A percentile compares a stretch with the other conserved stretches of the same genome.
phyloP scores from a whole-genome alignment of 2,329 filamentous ascomycete species.

The Ophiostoma novo-ulmi region DNA sequence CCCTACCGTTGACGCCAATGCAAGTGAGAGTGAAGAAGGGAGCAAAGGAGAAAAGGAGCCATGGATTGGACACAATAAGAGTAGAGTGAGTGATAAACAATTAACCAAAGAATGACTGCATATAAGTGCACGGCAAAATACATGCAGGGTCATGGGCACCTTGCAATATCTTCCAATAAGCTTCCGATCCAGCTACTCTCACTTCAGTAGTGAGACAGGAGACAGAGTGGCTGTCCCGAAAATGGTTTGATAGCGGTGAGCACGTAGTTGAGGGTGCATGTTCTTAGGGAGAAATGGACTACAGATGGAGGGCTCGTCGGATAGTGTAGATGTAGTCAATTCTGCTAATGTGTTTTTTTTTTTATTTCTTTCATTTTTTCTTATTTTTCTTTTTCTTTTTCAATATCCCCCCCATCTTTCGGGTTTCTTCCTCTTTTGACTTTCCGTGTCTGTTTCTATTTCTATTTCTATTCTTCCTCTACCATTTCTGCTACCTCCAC shows the following conservation, averaged over 20 bases:
- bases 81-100: neutral
- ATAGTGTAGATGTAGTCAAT: neutral
- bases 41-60: neutral
- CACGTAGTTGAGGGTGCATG: neutral
- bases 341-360: neutral
- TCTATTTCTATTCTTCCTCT: neutral
- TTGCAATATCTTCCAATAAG: neutral
- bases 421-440: too few species aligned
- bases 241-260: neutral
- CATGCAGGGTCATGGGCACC: slow-evolving; percentile 4
- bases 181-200: neutral
- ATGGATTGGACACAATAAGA: neutral
- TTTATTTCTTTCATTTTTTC: neutral
- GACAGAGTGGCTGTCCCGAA: neutral
- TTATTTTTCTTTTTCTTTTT: neutral
- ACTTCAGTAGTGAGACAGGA: neutral
- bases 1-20: slow-evolving; percentile 2
- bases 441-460: neutral
- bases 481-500: too few species aligned
- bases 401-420: too few species aligned
- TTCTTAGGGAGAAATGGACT: too few species aligned
- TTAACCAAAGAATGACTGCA: neutral
- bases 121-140: neutral
- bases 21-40: neutral
- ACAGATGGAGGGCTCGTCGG: too few species aligned